phyloP scores from a whole-genome alignment of 257 asterid species.

The Knoxia roxburghii region DNA sequence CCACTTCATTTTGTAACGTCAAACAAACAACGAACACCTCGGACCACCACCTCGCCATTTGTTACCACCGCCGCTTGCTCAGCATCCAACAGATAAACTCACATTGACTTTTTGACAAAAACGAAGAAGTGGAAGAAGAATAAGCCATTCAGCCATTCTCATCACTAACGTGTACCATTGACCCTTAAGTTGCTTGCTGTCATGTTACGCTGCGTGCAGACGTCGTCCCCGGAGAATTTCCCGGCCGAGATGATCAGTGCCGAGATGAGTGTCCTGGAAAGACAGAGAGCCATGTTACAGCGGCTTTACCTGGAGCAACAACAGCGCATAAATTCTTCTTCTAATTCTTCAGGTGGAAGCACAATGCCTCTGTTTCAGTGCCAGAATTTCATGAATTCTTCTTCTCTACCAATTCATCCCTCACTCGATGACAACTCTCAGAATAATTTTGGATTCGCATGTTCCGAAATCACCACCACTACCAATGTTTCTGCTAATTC shows the following conservation, averaged over 20 bases:
- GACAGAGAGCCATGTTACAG: constrained; percentile 39
- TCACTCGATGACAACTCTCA: constrained; percentile 13
- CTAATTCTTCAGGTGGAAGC: constrained; percentile 7
- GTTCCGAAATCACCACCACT: constrained; percentile 18
- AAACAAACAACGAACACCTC: not conserved
- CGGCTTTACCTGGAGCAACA: constrained; percentile 32
- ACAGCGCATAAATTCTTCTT: constrained; percentile 6
- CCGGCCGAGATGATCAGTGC: not conserved
- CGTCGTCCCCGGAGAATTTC: constrained; percentile 17
- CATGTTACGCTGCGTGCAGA: constrained; percentile 23
- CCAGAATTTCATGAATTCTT: constrained; percentile 6
- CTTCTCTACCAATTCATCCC: constrained; percentile 4
- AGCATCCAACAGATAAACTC: not conserved
- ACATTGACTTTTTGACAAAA: not conserved
- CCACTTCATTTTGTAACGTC: constrained; percentile 1
- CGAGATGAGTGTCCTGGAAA: constrained; percentile 44
- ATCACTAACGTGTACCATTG: not conserved
- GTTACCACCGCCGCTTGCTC: not conserved
- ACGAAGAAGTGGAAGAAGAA: not conserved
- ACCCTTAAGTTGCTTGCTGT: not conserved
- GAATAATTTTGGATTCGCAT: constrained; percentile 16
- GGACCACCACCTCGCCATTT: constrained; percentile 1
- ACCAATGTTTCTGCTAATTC: constrained; percentile 22
- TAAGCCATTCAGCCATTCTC: not conserved
- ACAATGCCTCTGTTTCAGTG: constrained; percentile 12